Evolutionary conservation across 768 basidiomycete genomes (phyloP).

Genomic region (Butyriboletus loyo): DNA sequence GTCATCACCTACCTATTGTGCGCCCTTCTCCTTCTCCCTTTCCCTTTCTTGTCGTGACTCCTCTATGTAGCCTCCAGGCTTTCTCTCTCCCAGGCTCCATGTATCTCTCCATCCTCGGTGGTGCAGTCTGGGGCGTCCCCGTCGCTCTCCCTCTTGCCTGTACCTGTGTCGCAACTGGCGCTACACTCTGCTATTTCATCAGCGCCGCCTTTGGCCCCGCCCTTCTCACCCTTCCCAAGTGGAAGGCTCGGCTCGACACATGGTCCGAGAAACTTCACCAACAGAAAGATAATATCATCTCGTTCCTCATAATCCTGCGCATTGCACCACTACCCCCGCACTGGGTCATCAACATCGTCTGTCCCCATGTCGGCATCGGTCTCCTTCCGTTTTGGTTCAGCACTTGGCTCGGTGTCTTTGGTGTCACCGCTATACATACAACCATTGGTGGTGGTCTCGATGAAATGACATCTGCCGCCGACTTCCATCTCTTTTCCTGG

Average conservation of each 20-base stretch:
- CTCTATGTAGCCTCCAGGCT: conserved; percentile 72
- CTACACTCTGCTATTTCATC: conserved; percentile 88
- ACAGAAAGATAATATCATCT: conserved; percentile 82
- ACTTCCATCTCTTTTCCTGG: conserved; percentile 93
- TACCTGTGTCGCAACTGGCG: conserved; percentile 87
- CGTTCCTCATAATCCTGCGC: conserved; percentile 91
- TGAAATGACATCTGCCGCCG: conserved; percentile 90
- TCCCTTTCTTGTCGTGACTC: conserved; percentile 5
- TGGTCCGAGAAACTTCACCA: conserved; percentile 78
- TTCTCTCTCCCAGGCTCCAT: conserved; percentile 97
- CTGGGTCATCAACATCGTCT: conserved; percentile 93
- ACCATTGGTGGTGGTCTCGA: conserved; percentile 92
- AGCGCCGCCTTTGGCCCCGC: conserved; percentile 92
- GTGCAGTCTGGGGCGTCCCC: conserved; percentile 91
- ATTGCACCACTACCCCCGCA: conserved; percentile 95
- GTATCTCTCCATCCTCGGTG: conserved; percentile 96
- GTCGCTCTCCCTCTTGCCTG: conserved; percentile 88
- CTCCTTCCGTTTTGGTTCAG: conserved; percentile 84
- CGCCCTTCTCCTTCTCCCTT: conserved; percentile 32
- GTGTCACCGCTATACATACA: conserved; percentile 90
- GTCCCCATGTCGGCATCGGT: conserved; percentile 88
- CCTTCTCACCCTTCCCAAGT: conserved; percentile 80
- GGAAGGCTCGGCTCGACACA: conserved; percentile 76
- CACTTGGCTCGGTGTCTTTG: conserved; percentile 88
- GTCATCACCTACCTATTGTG: conserved; percentile 90